These are phyloP conservation scores for Oehlia diaphana DNA, from an alignment of 192 early-diverging fungal species.

Conservation along the genomic window DNA sequence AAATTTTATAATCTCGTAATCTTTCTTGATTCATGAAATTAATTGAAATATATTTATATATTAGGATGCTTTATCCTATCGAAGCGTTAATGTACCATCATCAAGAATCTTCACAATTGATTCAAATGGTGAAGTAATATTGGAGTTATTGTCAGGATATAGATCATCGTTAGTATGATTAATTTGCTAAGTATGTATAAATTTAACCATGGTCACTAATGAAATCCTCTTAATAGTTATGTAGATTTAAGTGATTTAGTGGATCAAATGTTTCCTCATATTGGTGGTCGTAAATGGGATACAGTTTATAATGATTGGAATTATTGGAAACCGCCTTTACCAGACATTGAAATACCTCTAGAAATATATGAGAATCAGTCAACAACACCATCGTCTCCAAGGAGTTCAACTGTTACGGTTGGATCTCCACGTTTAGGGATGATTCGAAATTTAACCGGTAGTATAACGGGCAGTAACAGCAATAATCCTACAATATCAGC, in stretches of 20 bases:
- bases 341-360: slow-evolving; percentile 49
- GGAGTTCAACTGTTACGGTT: background rate
- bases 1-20: background rate
- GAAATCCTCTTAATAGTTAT: slow-evolving; percentile 40
- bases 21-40: background rate
- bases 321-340: slow-evolving; percentile 69
- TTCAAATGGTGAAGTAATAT: slow-evolving; percentile 82
- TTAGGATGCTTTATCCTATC: slow-evolving; percentile 90
- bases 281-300: slow-evolving; percentile 49
- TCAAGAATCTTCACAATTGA: slow-evolving; percentile 98
- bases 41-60: background rate
- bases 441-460: slow-evolving; percentile 38
- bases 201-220: background rate
- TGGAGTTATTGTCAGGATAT: slow-evolving; percentile 84
- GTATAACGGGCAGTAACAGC: background rate
- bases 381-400: slow-evolving; percentile 5
- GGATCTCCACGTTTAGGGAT: slow-evolving; percentile 33
- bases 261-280: slow-evolving; percentile 90
- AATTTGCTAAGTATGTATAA: background rate
- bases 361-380: slow-evolving; percentile 28
- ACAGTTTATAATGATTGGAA: slow-evolving; percentile 83
- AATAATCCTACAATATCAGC: background rate
- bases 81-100: slow-evolving; percentile 88
- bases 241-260: slow-evolving; percentile 89
- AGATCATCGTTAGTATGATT: slow-evolving; percentile 67